phyloP scores from a whole-genome alignment of 352 stramenopile genomes.

The Phytopythium chamaehyphon region DNA sequence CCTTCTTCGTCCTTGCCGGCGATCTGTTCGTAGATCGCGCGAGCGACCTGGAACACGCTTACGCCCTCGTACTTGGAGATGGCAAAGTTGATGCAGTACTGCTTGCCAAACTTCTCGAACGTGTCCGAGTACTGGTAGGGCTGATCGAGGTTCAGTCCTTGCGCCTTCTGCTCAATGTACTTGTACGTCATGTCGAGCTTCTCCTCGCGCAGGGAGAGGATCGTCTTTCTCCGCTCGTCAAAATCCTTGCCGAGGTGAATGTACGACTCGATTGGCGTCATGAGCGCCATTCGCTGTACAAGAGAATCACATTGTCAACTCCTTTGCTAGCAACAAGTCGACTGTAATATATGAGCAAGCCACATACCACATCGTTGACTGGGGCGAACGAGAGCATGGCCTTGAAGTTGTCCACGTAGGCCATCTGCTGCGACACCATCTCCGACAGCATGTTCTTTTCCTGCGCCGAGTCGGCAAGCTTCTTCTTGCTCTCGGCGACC shows the following conservation, averaged over 20 bases:
- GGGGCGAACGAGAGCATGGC: constrained; percentile 75
- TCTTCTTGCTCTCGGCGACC: constrained; percentile 29
- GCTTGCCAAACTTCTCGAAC: constrained; percentile 82
- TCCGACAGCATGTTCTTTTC: constrained; percentile 53
- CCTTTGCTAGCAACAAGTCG: background rate
- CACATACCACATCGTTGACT: constrained; percentile 60
- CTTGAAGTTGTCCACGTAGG: constrained; percentile 76
- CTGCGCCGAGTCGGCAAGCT: constrained; percentile 35
- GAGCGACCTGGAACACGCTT: constrained; percentile 52
- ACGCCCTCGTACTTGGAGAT: constrained; percentile 74
- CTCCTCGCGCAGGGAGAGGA: constrained; percentile 59
- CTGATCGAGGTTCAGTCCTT: constrained; percentile 46
- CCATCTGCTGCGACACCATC: constrained; percentile 57
- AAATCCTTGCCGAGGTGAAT: constrained; percentile 63
- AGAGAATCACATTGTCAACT: constrained; percentile 3
- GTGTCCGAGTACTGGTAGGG: constrained; percentile 73
- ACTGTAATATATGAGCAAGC: background rate
- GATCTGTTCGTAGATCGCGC: constrained; percentile 72
- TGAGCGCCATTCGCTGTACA: constrained; percentile 58
- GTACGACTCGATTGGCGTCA: constrained; percentile 77
- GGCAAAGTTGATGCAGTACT: constrained; percentile 72
- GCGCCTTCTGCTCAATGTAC: constrained; percentile 72
- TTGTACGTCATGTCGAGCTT: constrained; percentile 79
- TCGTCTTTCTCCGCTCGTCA: constrained; percentile 51
- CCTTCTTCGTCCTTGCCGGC: constrained; percentile 48